phyloP scores from a whole-genome alignment of 306 rosid genomes.

The Vigna nakashimae region DNA sequence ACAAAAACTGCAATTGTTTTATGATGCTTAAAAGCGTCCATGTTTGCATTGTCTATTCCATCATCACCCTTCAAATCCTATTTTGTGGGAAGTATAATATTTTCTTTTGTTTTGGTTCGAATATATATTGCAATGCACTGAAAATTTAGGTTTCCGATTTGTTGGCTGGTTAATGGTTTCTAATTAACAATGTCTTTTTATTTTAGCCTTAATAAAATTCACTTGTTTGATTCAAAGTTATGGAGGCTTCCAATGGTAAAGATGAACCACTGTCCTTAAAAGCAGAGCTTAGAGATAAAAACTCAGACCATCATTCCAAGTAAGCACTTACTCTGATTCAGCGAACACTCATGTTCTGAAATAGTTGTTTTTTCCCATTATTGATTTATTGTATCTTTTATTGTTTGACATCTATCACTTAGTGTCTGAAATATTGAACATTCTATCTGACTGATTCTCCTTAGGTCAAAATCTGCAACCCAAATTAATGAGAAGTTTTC shows the following conservation, averaged over 20 bases:
- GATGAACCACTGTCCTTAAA: constrained; percentile 46
- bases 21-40: background rate
- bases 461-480: constrained; percentile 51
- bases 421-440: constrained; percentile 19
- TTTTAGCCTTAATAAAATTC: constrained; percentile 42
- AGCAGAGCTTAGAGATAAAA: constrained; percentile 49
- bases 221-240: constrained; percentile 46
- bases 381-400: constrained; percentile 26
- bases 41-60: background rate
- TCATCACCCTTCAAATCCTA: background rate
- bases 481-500: constrained; percentile 43
- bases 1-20: background rate
- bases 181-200: constrained; percentile 1
- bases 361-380: background rate
- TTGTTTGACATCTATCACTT: constrained; percentile 33
- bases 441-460: constrained; percentile 21
- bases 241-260: constrained; percentile 49
- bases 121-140: constrained; percentile 5
- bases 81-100: background rate
- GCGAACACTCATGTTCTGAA: too few relatives aligned
- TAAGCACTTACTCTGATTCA: constrained; percentile 44
- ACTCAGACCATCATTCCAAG: constrained; percentile 52
- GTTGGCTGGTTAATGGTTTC: constrained; percentile 29
- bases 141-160: constrained; percentile 27
- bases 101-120: background rate